Evolutionary conservation across 306 rosid genomes (phyloP), one percentile per base, ranked within the genome.

Genomic region (Vigna reflexopilosa): DNA sequence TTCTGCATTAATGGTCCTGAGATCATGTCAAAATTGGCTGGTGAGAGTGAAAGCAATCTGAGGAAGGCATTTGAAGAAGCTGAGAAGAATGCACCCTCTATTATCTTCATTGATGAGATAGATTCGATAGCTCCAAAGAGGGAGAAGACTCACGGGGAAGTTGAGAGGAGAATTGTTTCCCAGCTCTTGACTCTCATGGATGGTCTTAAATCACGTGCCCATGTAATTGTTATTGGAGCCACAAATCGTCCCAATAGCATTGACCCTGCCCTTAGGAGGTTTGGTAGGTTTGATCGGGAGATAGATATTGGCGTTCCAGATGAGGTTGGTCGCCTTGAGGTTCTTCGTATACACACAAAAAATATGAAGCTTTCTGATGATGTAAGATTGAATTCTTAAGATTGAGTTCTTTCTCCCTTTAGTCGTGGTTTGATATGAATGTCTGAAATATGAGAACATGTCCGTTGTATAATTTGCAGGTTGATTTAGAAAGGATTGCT

Each of bases 61-160:
- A 88, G 96, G 83, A 93, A 95, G 87, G 98, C 98, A 80, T 95
- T 95, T 74, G 98, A 95, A 88, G 98, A 95, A 88, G 98, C 98
- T 0, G 97, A 95, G 85, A 95, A 95, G 91, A 95, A 95, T 89
- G 98, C 98, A 20, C 98, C 98, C 9, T 95, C 98, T 9, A 95
- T 95, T 59, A 95, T 95, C 59, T 95, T 95, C 67, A 91, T 95
- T 51, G 98, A 95, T 79, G 98, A 95, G 88, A 83, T 95, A 64
- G 98, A 95, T 84, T 95, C 98, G 19, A 93, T 95, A 84, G 98
- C 98, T 82, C 98, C 98, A 45, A 92, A 95, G 89, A 67, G 98
- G 40, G 98, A 95, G 87, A 95, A 95, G 83, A 95, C 98, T n/a
- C 88, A 95, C 72, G 98, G 98, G 48, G 98, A 95, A 85, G 98